These are phyloP conservation scores for Westerdykella ornata DNA, from an alignment of 2,329 filamentous ascomycete species.

Conservation along the genomic window DNA sequence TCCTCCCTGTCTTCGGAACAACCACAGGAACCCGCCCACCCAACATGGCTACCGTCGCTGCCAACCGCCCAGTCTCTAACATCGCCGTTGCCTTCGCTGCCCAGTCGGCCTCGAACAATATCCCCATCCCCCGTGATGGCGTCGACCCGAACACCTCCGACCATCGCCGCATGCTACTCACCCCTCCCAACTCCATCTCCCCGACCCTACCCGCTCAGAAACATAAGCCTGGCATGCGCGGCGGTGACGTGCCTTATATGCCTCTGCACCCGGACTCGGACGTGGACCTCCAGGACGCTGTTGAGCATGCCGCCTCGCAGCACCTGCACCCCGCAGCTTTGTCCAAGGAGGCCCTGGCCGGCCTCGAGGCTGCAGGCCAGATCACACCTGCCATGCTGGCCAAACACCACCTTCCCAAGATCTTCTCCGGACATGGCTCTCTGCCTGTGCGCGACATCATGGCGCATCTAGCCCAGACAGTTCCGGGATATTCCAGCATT, in stretches of 20 bases:
- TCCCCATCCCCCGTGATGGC: constrained; percentile 28
- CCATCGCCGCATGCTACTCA: constrained; percentile 57
- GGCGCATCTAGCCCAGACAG: constrained; percentile 84
- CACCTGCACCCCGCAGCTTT: constrained; percentile 39
- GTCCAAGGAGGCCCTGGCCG: constrained; percentile 48
- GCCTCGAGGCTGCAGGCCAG: constrained; percentile 64
- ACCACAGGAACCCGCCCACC: constrained; percentile 1
- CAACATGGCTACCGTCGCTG: constrained; percentile 33
- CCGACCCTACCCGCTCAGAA: constrained; percentile 77
- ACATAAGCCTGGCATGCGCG: constrained; percentile 53
- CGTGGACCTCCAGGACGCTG: constrained; percentile 70
- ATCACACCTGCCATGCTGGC: constrained; percentile 83
- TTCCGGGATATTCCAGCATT: constrained; percentile 86
- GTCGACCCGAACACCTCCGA: constrained; percentile 14
- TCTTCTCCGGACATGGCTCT: constrained; percentile 82
- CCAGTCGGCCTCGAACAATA: constrained; percentile 21
- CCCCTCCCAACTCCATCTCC: constrained; percentile 92
- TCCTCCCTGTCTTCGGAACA: constrained; percentile 10
- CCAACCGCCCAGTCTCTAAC: constrained; percentile 36
- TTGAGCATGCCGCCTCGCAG: constrained; percentile 46
- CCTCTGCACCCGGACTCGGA: constrained; percentile 66
- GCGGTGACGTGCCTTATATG: constrained; percentile 41
- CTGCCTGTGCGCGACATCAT: constrained; percentile 93
- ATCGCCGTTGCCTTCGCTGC: constrained; percentile 37
- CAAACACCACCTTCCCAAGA: constrained; percentile 82